Evolutionary conservation across 148 eudicot species (phyloP).

Genomic region (Cornus florida): DNA sequence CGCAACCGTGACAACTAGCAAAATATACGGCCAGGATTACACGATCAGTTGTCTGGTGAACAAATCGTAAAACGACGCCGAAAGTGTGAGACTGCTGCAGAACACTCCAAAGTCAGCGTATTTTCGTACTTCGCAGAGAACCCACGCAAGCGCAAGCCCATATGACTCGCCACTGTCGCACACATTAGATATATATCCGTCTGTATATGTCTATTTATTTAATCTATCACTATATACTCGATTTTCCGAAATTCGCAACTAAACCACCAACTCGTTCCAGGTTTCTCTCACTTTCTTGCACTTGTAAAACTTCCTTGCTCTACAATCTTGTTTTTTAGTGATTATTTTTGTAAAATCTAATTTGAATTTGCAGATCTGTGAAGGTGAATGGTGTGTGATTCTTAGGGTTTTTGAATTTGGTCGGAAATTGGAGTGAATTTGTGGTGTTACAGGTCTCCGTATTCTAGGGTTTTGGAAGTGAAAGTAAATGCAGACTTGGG

Average conservation of each 20-base stretch:
- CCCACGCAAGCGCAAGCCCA: no score
- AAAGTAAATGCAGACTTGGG: constrained; percentile 65
- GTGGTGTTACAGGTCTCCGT: constrained; percentile 35
- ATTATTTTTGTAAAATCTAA: constrained; percentile 4
- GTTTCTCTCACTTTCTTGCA: no score
- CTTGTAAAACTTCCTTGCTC: no score
- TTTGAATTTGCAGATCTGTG: constrained; percentile 5
- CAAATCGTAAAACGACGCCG: no score
- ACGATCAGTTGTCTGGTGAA: not conserved
- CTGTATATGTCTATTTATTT: not conserved
- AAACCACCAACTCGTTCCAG: no score
- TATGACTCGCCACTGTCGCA: no score
- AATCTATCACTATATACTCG: no score
- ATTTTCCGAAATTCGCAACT: not conserved
- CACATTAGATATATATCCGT: no score
- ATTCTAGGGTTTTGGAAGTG: constrained; percentile 15
- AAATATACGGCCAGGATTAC: not conserved
- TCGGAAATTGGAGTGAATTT: not conserved
- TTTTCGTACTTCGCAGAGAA: no score
- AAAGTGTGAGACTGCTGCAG: no score
- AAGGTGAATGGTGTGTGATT: constrained; percentile 4
- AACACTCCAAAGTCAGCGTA: no score
- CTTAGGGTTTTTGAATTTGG: constrained; percentile 11
- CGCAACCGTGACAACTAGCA: not conserved
- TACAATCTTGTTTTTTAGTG: no score